Conservation (phyloP, 2,329 filamentous ascomycete species). For the Neonectria punicea region DNA sequence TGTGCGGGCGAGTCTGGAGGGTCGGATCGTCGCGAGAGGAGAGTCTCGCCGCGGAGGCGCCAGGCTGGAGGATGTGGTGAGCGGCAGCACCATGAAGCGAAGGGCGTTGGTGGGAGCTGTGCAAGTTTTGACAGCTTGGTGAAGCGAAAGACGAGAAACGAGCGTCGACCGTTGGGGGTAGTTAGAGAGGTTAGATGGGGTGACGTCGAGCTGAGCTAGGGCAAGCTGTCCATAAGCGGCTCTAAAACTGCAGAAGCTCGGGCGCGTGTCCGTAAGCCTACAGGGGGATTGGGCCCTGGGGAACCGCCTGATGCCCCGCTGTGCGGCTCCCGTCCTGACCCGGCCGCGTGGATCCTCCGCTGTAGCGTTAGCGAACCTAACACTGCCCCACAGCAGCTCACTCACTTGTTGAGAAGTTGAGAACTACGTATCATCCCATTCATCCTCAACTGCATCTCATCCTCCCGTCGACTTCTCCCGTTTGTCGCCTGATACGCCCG, state of each 20-base stretch:
- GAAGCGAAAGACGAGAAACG: background rate
- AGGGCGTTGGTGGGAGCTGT: background rate
- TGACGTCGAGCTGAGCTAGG: conserved; percentile 22
- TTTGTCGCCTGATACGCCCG: conserved; percentile 9
- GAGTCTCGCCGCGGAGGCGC: conserved; percentile 11
- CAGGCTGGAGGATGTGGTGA: conserved; percentile 1
- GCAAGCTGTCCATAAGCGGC: conserved; percentile 24
- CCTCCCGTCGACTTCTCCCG: conserved; percentile 12
- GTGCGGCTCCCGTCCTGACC: conserved; percentile 1
- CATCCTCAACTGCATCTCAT: conserved; percentile 30
- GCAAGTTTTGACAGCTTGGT: background rate
- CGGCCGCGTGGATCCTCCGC: conserved; percentile 1
- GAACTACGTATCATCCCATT: conserved; percentile 1
- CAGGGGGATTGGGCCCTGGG: conserved; percentile 2
- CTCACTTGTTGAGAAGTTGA: background rate
- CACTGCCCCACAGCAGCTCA: conserved; percentile 10
- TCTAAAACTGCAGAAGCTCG: background rate
- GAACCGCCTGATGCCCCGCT: conserved; percentile 7
- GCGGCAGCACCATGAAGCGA: conserved; percentile 14
- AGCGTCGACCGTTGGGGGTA: conserved; percentile 1
- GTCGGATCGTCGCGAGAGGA: conserved; percentile 2
- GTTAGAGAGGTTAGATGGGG: conserved; percentile 6
- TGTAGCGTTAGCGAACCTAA: background rate
- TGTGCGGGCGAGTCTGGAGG: background rate
- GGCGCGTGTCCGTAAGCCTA: background rate